Evolutionary conservation across 139 green algal genomes (phyloP), one percentile per base, ranked within the genome.

Genomic region (Chlamydomonas sp.): DNA sequence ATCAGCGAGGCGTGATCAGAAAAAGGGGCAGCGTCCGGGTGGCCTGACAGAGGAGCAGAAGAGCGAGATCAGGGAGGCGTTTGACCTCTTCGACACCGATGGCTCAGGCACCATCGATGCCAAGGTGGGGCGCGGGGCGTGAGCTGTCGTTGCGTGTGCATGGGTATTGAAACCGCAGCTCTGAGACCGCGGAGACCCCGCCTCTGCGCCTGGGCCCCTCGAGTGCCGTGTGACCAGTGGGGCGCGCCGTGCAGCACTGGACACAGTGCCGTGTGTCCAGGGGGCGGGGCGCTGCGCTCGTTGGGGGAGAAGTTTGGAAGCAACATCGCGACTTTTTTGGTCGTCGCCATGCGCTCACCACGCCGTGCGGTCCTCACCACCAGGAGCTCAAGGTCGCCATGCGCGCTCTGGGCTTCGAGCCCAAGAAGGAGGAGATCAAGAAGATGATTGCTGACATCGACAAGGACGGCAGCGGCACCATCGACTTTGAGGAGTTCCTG

Each of bases 361-460:
- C n/a, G n/a, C n/a, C n/a, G n/a, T n/a, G n/a, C n/a, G n/a, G n/a
- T n/a, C n/a, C n/a, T n/a, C n/a, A n/a, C n/a, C n/a, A n/a, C n/a
- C n/a, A n/a, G 54, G 72, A 76, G 72, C 68, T 84, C 1, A 95
- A 95, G 66, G 88, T 96, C 3, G 87, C 88, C 48, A 95, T 91
- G 87, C 59, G 85, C 33, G 93, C 94, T 0, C 83, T 98, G 39
- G 94, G 94, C 38, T 98, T 98, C 69, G 93, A 98, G 87, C 93
- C 92, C 29, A 97, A 96, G 84, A 98, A 98, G 87, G 94, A 98
- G 76, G 94, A 98, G 66, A 91, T 98, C 80, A 96, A 96, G 84
- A 97, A 97, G 82, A 97, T 98, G 92, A 97, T 98, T 76, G 87
- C 89, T 43, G 92, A 97, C 77, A 93, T 98, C 65, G 94, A 98